Percentiles rank a stretch among this genome's conserved stretches.
Conservation (phyloP, 257 asterid species). For the Thymus mandschuricus region DNA sequence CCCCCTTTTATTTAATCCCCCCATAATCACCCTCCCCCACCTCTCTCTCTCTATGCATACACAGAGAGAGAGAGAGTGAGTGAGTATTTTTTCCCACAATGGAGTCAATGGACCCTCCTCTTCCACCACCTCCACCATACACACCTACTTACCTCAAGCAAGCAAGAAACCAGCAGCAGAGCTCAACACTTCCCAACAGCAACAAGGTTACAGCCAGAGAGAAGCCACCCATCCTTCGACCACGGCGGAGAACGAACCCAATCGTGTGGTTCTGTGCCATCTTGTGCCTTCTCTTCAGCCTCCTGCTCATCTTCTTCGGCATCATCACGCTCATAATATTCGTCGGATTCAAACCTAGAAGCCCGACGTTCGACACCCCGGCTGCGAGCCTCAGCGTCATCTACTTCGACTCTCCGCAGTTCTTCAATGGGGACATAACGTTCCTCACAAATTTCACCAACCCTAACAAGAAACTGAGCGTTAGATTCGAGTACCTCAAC, state of each 20-base stretch:
- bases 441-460: conserved; percentile 78
- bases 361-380: conserved; percentile 68
- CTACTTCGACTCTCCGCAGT: conserved; percentile 70
- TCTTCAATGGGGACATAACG: conserved; percentile 66
- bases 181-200: conserved; percentile 24
- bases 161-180: conserved; percentile 39
- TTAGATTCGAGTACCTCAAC: conserved; percentile 57
- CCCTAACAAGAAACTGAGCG: conserved; percentile 66
- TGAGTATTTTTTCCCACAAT: neutral
- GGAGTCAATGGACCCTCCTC: conserved; percentile 39
- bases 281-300: conserved; percentile 62
- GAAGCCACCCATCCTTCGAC: conserved; percentile 51
- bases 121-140: conserved; percentile 57
- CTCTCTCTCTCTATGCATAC: conserved; percentile 15
- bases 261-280: conserved; percentile 66
- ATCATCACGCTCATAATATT: conserved; percentile 60
- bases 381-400: conserved; percentile 64
- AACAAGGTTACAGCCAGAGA: conserved; percentile 48
- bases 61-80: neutral
- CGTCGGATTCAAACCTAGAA: conserved; percentile 60
- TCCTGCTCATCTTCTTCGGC: conserved; percentile 73
- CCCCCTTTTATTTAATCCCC: conserved; percentile 40
- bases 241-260: conserved; percentile 62
- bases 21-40: conserved; percentile 24
- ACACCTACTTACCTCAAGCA: conserved; percentile 46